phyloP scores from a whole-genome alignment of 2,329 filamentous ascomycete genomes.

The Cytospora leucostoma region DNA sequence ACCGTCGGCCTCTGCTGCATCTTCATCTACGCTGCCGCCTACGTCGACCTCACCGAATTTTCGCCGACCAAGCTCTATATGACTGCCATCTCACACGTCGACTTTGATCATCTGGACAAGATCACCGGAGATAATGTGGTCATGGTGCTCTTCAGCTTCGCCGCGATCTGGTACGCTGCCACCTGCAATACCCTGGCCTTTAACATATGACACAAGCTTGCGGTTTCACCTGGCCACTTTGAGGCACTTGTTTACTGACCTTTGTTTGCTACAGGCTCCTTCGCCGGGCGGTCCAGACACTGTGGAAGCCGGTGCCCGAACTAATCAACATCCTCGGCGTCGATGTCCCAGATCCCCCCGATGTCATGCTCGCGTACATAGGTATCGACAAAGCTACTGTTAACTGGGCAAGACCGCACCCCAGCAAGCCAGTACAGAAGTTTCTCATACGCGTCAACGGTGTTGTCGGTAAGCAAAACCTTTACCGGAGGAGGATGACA shows the following conservation, averaged over 20 bases:
- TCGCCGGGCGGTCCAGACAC: conserved; percentile 82
- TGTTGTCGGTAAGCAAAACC: conserved; percentile 67
- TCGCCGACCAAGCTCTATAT: conserved; percentile 40
- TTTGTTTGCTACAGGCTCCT: conserved; percentile 62
- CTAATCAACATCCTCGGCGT: conserved; percentile 89
- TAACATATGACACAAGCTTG: conserved; percentile 12
- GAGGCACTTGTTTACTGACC: conserved; percentile 21
- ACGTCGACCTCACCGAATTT: conserved; percentile 43
- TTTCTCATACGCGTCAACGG: conserved; percentile 94
- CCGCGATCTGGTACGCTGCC: conserved; percentile 52
- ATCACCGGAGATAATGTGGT: conserved; percentile 52
- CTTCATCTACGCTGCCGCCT: conserved; percentile 45
- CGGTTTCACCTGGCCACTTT: background rate
- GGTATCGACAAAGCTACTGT: conserved; percentile 83
- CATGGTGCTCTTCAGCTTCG: conserved; percentile 57
- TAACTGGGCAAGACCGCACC: conserved; percentile 79
- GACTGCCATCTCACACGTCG: conserved; percentile 43
- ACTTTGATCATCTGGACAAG: conserved; percentile 51
- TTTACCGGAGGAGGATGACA: conserved; percentile 26
- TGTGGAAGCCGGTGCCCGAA: conserved; percentile 87
- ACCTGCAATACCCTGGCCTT: background rate
- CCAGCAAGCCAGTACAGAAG: conserved; percentile 71
- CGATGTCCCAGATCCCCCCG: conserved; percentile 87
- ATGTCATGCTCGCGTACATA: conserved; percentile 88
- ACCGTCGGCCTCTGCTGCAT: conserved; percentile 44